Percentiles rank a stretch among this genome's conserved stretches.
Evolutionary conservation across 768 basidiomycete species (phyloP).

Genomic region (Tylopilus balloui): DNA sequence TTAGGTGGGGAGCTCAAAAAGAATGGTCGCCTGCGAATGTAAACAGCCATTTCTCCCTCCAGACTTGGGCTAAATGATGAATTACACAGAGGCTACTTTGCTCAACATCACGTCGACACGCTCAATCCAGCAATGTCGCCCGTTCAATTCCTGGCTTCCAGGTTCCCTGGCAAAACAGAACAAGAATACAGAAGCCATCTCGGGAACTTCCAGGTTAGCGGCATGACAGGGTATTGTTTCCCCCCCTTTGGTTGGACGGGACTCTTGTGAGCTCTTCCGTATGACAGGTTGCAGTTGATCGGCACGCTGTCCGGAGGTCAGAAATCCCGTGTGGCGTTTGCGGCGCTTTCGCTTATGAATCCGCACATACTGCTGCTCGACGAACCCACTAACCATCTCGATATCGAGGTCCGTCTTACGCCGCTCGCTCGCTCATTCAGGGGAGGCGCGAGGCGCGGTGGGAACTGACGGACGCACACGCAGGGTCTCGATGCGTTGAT

Average conservation of each 20-base stretch:
- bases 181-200: slow-evolving; percentile 95
- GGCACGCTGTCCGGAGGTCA: slow-evolving; percentile 94
- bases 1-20: slow-evolving; percentile 73
- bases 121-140: slow-evolving; percentile 82
- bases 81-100: slow-evolving; percentile 71
- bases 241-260: neutral
- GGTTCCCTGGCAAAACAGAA: slow-evolving; percentile 91
- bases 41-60: slow-evolving; percentile 24
- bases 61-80: neutral
- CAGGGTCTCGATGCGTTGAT: slow-evolving; percentile 95
- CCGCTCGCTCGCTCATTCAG: neutral
- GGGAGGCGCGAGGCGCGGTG: no score
- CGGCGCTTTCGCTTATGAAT: slow-evolving; percentile 75
- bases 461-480: no score
- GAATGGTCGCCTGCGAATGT: slow-evolving; percentile 91
- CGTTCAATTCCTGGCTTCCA: slow-evolving; percentile 87
- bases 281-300: slow-evolving; percentile 71
- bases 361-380: slow-evolving; percentile 94
- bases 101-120: slow-evolving; percentile 95
- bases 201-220: slow-evolving; percentile 96
- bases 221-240: slow-evolving; percentile 76
- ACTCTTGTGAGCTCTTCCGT: neutral
- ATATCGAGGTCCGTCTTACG: slow-evolving; percentile 70
- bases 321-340: slow-evolving; percentile 93
- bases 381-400: slow-evolving; percentile 96